phyloP scores from a whole-genome alignment of 176 grass and related monocot species.

The Carex scoparia region DNA sequence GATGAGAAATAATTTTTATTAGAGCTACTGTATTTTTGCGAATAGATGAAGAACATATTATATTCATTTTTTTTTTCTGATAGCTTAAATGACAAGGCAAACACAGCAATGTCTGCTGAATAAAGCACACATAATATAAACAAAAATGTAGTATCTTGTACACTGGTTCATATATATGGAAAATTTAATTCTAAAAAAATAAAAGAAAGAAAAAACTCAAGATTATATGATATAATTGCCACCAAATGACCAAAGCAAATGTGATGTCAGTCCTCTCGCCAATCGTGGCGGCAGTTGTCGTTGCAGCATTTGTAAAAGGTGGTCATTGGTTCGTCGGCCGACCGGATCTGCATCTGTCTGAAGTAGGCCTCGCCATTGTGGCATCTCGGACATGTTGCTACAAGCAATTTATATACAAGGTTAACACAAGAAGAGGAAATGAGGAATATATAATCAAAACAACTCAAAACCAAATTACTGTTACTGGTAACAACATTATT shows the following conservation, averaged over 20 bases:
- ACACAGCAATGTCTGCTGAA: too few species aligned
- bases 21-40: too few species aligned
- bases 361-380: conserved; percentile 56
- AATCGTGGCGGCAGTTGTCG: conserved; percentile 35
- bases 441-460: not conserved
- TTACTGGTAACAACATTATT: not conserved
- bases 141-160: too few species aligned
- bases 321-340: conserved; percentile 65
- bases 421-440: not conserved
- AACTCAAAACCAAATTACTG: not conserved
- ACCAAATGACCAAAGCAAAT: not conserved
- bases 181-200: too few species aligned
- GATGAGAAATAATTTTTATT: too few species aligned
- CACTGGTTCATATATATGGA: too few species aligned
- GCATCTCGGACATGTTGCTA: conserved; percentile 56
- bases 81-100: too few species aligned
- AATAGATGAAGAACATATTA: too few species aligned
- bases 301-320: conserved; percentile 55
- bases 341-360: conserved; percentile 47
- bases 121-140: too few species aligned
- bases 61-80: too few species aligned
- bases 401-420: not conserved
- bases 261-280: conserved; percentile 55
- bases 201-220: not conserved
- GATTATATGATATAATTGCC: not conserved